Percentiles rank a stretch among this genome's conserved stretches.
These are phyloP conservation scores for Aspergillus melleus DNA, from an alignment of 2,329 filamentous ascomycete species.

Conservation along the genomic window DNA sequence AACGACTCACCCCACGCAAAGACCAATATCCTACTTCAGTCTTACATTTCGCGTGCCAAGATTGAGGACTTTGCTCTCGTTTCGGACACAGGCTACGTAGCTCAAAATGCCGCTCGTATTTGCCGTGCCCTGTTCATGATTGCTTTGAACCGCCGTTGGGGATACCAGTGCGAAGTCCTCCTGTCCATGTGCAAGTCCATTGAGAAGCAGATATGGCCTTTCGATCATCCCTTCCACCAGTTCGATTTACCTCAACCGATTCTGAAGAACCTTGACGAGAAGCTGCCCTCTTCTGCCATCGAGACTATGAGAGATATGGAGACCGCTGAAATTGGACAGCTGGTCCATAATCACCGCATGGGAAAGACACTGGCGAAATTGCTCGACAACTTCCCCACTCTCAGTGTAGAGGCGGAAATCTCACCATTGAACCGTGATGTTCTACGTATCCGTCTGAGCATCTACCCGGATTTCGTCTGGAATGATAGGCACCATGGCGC, in stretches of 20 bases:
- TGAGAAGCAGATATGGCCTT: constrained; percentile 93
- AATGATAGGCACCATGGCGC: constrained; percentile 91
- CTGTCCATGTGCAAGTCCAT: constrained; percentile 94
- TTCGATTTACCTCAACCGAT: constrained; percentile 87
- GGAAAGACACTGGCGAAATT: constrained; percentile 79
- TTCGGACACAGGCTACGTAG: constrained; percentile 91
- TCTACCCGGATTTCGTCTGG: constrained; percentile 91
- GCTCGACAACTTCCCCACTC: constrained; percentile 86
- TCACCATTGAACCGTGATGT: constrained; percentile 94
- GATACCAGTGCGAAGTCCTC: constrained; percentile 88
- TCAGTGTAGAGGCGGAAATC: constrained; percentile 89
- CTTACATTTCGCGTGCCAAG: constrained; percentile 84
- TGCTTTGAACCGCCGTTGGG: constrained; percentile 91
- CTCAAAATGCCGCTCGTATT: constrained; percentile 92
- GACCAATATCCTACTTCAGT: constrained; percentile 92
- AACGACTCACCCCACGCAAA: constrained; percentile 75
- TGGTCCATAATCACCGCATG: constrained; percentile 89
- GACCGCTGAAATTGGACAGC: constrained; percentile 77
- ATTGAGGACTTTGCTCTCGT: constrained; percentile 91
- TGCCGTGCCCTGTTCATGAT: constrained; percentile 97
- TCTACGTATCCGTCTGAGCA: constrained; percentile 79
- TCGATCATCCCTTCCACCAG: constrained; percentile 90
- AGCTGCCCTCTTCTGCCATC: constrained; percentile 69
- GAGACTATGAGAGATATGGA: constrained; percentile 93
- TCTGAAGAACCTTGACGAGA: constrained; percentile 81